Conservation (phyloP, 352 stramenopile genomes). For the Phytophthora lateralis region DNA sequence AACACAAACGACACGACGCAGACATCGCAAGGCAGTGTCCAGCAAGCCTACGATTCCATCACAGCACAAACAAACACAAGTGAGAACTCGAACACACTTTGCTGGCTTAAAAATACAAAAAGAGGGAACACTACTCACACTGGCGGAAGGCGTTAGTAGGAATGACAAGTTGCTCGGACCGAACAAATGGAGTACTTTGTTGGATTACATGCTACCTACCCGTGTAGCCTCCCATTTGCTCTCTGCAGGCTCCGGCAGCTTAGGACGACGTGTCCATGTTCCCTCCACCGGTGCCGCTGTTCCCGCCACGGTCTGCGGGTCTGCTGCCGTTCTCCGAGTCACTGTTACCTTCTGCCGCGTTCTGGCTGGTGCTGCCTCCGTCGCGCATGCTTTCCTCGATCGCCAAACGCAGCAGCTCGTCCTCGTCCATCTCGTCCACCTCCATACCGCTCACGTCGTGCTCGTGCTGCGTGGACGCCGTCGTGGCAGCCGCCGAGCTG, state of each 20-base stretch:
- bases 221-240: conserved; percentile 8
- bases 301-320: conserved; percentile 11
- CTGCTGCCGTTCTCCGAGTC: conserved; percentile 34
- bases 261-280: conserved; percentile 58
- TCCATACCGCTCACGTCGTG: conserved; percentile 84
- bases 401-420: conserved; percentile 82
- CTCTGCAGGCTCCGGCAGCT: conserved; percentile 16
- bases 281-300: conserved; percentile 39
- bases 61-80: conserved; percentile 22
- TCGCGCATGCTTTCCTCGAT: conserved; percentile 91
- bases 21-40: conserved; percentile 10
- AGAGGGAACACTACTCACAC: conserved; percentile 36
- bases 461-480: conserved; percentile 72
- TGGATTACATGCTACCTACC: conserved; percentile 50
- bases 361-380: conserved; percentile 46
- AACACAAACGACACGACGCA: background rate
- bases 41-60: conserved; percentile 28
- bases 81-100: conserved; percentile 25
- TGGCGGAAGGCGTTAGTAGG: conserved; percentile 20
- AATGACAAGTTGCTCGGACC: conserved; percentile 18
- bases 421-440: conserved; percentile 87
- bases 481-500: conserved; percentile 73
- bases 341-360: conserved; percentile 56
- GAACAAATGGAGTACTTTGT: conserved; percentile 39
- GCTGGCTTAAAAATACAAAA: no score